Conservation (phyloP, 768 basidiomycete species). For the Podaxis sp. region DNA sequence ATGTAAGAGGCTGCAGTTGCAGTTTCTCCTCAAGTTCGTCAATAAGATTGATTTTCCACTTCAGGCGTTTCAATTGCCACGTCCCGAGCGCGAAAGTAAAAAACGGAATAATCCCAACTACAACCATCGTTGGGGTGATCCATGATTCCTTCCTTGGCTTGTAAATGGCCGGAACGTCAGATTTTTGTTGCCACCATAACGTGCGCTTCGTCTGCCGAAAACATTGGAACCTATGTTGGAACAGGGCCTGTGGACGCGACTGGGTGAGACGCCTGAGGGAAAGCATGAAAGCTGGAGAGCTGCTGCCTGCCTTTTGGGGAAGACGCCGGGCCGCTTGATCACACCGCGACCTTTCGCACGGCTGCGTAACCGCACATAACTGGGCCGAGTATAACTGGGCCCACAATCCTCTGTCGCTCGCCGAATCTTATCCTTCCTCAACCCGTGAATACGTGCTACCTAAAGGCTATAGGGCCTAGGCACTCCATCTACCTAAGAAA, state of each 20-base stretch:
- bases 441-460: too few relatives aligned
- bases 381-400: neutral
- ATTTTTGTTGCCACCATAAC: conserved; percentile 16
- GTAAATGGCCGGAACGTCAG: conserved; percentile 48
- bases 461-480: neutral
- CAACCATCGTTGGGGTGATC: conserved; percentile 67
- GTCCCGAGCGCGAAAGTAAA: conserved; percentile 87
- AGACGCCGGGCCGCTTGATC: neutral
- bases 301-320: conserved; percentile 1
- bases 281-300: conserved; percentile 7
- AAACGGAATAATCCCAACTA: conserved; percentile 84
- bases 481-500: conserved; percentile 2
- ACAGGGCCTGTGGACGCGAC: neutral
- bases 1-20: conserved; percentile 66
- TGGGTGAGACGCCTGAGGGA: neutral
- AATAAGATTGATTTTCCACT: conserved; percentile 94
- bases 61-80: conserved; percentile 91
- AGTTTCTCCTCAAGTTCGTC: conserved; percentile 93
- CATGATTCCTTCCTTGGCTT: conserved; percentile 57
- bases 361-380: neutral
- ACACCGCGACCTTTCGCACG: conserved; percentile 6
- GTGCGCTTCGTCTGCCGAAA: conserved; percentile 13
- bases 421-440: neutral
- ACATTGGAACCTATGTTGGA: conserved; percentile 5
- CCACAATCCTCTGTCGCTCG: neutral